Evolutionary conservation across 1,139 yeast species (phyloP), one percentile per base, ranked within the genome.

Genomic region (Blastobotrys malaysiensis): DNA sequence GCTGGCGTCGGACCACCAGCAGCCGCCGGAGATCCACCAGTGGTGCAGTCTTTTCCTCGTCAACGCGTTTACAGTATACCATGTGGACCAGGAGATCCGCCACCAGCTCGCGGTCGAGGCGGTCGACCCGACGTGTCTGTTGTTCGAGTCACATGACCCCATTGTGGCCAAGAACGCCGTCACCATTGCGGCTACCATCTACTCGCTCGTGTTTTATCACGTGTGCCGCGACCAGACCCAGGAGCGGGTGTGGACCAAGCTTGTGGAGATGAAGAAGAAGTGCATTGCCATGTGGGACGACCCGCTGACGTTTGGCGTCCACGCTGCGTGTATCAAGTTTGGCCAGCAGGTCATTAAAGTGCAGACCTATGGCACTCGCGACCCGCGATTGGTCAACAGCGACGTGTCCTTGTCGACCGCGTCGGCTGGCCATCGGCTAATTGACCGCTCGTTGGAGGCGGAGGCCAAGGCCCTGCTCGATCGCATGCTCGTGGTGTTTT

Each of bases 401-500:
- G 62, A 67, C 16, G 79, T 84, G 49, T 84, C 88, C 19, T 73
- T 88, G 50, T 70, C 82, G 2, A 72, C 79, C 54, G 83, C 89
- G 0, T 80, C 81, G 21, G 75, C 81, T 1, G 77, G 75, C 55
- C 98, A 91, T 66, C 68, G 74, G 56, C 78, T 89, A 50, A 77
- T 91, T 51, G 80, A 80, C 56, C 67, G 73, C 57, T 66, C 68
- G 11, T 71, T 89, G 61, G 90, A 86, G 62, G 81, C 86, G 7
- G 96, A 91, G 68, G 86, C 93, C 0, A 78, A 77, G 53, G 83
- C 80, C 1, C 73, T 87, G 51, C 73, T 93, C 50, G 96, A 89
- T 60, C 69, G 82, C 50, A 69, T 91, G 44, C 72, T 89, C 50
- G 73, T 76, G 50, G 74, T 79, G 20, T 74, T 90, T 54, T 73